Evolutionary conservation across 768 basidiomycete genomes (phyloP), one percentile per base, ranked within the genome.

Genomic region (Rhodosporidiobolus sp.): DNA sequence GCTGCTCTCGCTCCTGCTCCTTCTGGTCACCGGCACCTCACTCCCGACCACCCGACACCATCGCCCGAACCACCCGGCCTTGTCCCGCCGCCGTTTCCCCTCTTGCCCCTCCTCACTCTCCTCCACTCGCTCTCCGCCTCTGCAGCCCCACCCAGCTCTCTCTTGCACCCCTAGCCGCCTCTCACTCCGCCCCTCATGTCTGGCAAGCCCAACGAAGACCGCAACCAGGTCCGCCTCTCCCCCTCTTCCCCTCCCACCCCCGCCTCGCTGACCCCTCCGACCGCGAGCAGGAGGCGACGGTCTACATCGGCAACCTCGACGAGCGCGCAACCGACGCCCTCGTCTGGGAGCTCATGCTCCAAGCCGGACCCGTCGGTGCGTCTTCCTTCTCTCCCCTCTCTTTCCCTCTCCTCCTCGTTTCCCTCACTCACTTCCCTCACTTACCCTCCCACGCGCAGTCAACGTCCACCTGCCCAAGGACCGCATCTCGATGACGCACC

Each of bases 401-500:
- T 2, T 3, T 48, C 34, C 6, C 52, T 12, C 60, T 19, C 54
- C 28, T 19, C 14, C 12, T 16, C 53, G n/a, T n/a, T 24, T 7
- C 45, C 16, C 59, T 49, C 35, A 14, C n/a, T 38, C 54, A 28
- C 56, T n/a, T n/a, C n/a, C 38, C 14, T 43, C 8, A 43, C 38
- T 43, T 14, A 17, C 3, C 50, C 32, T 35, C 62, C 6, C 28
- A 3, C 17, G 76, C 95, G 14, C 62, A 72, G 95, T 94, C 30
- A 99, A 98, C 79, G 94, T 98, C 0, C 96, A 98, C 83, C 85
- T 99, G 12, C 94, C 96, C 22, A 99, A 98, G 83, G 96, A 99
- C 83, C 89, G 96, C 77, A 92, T 99, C 67, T 96, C 94, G 20
- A 95, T 94, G 91, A 86, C 91, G 2, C 96, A 98, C 81, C 96